phyloP scores from a whole-genome alignment of 2,329 filamentous ascomycete genomes.

The Rhynchosporium graminicola region DNA sequence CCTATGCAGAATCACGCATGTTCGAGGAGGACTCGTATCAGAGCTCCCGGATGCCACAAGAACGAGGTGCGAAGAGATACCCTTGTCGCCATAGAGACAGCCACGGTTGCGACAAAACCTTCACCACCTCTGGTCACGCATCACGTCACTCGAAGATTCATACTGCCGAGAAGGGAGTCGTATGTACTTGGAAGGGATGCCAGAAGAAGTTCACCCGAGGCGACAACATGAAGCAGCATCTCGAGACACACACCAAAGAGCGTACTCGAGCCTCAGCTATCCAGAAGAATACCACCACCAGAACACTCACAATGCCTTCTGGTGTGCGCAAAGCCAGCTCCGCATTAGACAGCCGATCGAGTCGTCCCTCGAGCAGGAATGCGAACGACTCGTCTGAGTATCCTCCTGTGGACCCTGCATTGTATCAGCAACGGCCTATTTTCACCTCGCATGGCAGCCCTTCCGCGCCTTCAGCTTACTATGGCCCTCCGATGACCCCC shows the following conservation, averaged over 20 bases:
- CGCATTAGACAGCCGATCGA: constrained; percentile 36
- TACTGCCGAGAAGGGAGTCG: constrained; percentile 76
- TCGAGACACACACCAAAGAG: constrained; percentile 73
- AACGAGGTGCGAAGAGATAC: constrained; percentile 58
- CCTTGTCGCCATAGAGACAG: constrained; percentile 72
- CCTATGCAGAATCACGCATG: constrained; percentile 28
- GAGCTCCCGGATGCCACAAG: constrained; percentile 15
- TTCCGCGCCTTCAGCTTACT: constrained; percentile 1
- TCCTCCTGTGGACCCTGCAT: constrained; percentile 26
- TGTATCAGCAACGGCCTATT: constrained; percentile 16
- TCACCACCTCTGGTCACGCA: constrained; percentile 83
- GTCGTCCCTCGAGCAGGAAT: constrained; percentile 41
- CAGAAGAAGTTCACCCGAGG: constrained; percentile 79
- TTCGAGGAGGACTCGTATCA: constrained; percentile 33
- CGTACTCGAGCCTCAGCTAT: constrained; percentile 32
- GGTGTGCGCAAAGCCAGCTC: constrained; percentile 39
- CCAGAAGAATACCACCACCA: constrained; percentile 38
- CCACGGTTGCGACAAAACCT: constrained; percentile 74
- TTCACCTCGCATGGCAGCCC: neutral
- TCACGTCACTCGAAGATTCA: constrained; percentile 84
- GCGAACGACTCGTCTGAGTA: constrained; percentile 16
- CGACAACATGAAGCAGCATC: constrained; percentile 87
- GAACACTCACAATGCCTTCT: constrained; percentile 31
- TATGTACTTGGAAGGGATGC: constrained; percentile 67
- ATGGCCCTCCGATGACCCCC: neutral